Evolutionary conservation across 2,329 filamentous ascomycete species (phyloP).

Genomic region (Endoconidiophora polonica): DNA sequence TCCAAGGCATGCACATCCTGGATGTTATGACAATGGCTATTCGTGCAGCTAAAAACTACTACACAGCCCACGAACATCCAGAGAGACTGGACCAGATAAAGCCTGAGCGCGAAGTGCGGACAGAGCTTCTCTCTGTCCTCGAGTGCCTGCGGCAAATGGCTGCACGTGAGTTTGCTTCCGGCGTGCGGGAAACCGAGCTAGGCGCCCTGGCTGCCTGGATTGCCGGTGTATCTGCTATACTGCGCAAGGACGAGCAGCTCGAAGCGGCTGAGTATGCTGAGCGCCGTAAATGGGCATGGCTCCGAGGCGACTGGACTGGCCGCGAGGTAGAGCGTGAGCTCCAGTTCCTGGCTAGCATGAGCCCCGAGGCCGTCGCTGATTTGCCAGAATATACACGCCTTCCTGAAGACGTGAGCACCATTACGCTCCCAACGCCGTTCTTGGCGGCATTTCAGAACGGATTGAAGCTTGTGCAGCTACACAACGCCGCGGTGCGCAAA

Average conservation of each 20-base stretch:
- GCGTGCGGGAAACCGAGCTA: constrained; percentile 63
- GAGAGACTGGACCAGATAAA: constrained; percentile 75
- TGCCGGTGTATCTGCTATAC: constrained; percentile 55
- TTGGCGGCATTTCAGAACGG: constrained; percentile 61
- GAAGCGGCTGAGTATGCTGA: constrained; percentile 57
- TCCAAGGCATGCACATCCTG: constrained; percentile 81
- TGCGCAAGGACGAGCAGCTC: constrained; percentile 59
- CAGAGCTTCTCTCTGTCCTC: constrained; percentile 70
- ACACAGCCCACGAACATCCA: constrained; percentile 78
- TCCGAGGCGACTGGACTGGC: constrained; percentile 56
- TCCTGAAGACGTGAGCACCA: constrained; percentile 4
- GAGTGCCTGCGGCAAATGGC: constrained; percentile 89
- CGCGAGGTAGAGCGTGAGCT: constrained; percentile 63
- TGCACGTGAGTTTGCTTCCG: constrained; percentile 67
- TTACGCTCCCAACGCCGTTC: constrained; percentile 52
- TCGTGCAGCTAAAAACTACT: constrained; percentile 86
- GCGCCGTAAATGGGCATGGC: constrained; percentile 64
- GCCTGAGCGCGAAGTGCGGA: constrained; percentile 68
- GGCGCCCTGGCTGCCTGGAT: constrained; percentile 67
- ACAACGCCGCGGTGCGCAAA: constrained; percentile 75
- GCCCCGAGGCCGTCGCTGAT: constrained; percentile 19
- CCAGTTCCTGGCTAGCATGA: constrained; percentile 64
- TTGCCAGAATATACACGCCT: constrained; percentile 49
- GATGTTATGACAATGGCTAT: constrained; percentile 94
- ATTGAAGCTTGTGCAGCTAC: constrained; percentile 64